Evolutionary conservation across 352 stramenopile species (phyloP), one percentile per base, ranked within the genome.

Genomic region (Saprolegnia parasitica): DNA sequence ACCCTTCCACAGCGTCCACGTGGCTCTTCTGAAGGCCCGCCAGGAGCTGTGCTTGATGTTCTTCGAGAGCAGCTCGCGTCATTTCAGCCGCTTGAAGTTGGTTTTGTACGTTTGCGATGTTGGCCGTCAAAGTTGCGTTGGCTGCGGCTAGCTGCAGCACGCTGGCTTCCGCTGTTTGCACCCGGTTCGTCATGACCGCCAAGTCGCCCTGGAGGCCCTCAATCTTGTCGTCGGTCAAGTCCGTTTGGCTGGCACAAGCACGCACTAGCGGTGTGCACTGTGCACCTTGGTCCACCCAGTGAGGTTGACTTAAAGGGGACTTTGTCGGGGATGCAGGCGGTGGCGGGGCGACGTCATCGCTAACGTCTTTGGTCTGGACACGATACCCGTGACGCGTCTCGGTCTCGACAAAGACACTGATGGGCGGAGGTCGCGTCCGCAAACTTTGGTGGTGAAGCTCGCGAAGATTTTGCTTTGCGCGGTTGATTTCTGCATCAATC

Each of bases 371-470:
- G 29, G 26, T n/a, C 11, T 32, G 32, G 10, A 24, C 2, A 56
- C 18, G 23, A 56, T 73, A 75, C 13, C 74, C 74, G 6, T 73
- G 23, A 9, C 68, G 63, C 24, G 72, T 39, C 16, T 71, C 45
- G 20, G 74, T 67, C 45, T 78, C 62, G 24, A 54, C 45, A 68
- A 78, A 76, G 11, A 76, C 65, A 0, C 52, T 57, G 52, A 62
- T 56, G 11, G 45, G 35, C 20, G 32, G 58, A 24, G 54, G 26
- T 23, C n/a, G 40, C 23, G 4, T 21, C 10, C 50, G 26, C 8
- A 70, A 39, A 15, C 45, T 62, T 23, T 62, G 29, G 4, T 37
- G 18, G 54, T 70, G 63, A 21, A 70, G 47, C 18, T 42, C 37
- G 10, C 50, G 46, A 46, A 70, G 63, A 37, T 47, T 70, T 8